A percentile compares a stretch with the other conserved stretches of the same genome.
phyloP scores from a whole-genome alignment of 2,329 filamentous ascomycete genomes.

The Aspergillus sojae region DNA sequence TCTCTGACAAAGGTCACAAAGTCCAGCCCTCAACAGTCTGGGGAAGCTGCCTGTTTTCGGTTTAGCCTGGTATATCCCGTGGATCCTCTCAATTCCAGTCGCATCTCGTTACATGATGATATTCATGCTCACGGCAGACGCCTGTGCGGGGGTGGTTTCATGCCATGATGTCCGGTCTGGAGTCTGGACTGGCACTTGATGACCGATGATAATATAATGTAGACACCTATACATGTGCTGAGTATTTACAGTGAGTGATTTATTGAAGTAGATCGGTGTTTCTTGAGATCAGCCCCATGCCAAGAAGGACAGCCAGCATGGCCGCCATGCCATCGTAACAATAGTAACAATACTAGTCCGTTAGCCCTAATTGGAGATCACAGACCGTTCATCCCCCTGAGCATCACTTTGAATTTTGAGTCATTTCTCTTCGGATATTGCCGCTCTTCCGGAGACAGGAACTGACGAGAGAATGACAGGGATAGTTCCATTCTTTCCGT shows the following conservation, averaged over 20 bases:
- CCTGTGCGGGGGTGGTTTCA: background rate
- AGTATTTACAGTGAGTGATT: background rate
- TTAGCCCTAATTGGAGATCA: background rate
- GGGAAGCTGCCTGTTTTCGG: conserved; percentile 12
- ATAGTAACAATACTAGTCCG: background rate
- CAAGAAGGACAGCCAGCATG: background rate
- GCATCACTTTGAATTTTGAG: background rate
- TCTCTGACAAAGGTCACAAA: background rate
- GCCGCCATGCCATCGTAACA: background rate
- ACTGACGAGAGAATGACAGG: background rate
- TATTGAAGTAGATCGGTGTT: background rate
- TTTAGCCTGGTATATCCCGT: conserved; percentile 3
- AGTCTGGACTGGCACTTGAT: background rate
- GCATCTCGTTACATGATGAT: conserved; percentile 6
- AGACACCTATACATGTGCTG: no score
- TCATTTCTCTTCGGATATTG: conserved; percentile 2
- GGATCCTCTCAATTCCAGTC: background rate
- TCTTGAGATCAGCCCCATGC: background rate
- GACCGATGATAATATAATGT: no score
- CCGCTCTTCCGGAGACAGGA: background rate
- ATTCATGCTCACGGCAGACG: background rate
- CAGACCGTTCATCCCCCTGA: background rate
- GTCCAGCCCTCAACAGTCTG: conserved; percentile 8
- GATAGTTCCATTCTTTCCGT: background rate
- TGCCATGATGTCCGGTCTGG: background rate